These are phyloP conservation scores for Mallotus japonicus DNA, from an alignment of 441 rosid species.

Conservation along the genomic window DNA sequence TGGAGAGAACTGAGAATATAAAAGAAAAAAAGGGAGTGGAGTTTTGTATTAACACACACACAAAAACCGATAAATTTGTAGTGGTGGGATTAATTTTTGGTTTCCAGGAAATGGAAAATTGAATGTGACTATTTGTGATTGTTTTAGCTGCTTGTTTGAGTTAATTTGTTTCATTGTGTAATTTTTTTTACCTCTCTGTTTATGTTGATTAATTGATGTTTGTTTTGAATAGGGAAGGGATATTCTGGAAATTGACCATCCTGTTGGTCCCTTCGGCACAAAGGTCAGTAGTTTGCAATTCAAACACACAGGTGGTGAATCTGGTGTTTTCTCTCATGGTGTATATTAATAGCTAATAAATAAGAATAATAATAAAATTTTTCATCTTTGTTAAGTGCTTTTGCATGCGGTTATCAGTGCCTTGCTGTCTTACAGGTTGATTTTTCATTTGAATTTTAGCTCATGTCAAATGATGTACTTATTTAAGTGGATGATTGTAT, in stretches of 20 bases:
- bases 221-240: slow-evolving; percentile 54
- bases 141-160: not conserved
- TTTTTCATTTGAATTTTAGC: too few species aligned
- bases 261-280: slow-evolving; percentile 81
- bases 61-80: too few species aligned
- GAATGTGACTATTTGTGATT: too few species aligned
- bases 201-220: not conserved
- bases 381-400: not conserved
- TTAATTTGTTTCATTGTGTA: too few species aligned
- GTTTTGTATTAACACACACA: not conserved
- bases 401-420: not conserved
- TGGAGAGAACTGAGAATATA: too few species aligned
- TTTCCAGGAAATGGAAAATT: too few species aligned
- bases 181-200: not conserved
- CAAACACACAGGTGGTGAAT: not conserved
- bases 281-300: slow-evolving; percentile 28
- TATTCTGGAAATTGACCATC: slow-evolving; percentile 60
- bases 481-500: too few species aligned
- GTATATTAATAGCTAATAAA: not conserved
- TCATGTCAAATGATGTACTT: too few species aligned
- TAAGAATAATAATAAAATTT: too few species aligned
- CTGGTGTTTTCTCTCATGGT: not conserved
- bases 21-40: not conserved
- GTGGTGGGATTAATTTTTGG: too few species aligned
- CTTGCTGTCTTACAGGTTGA: too few species aligned